Evolutionary conservation across 192 early-diverging fungal species (phyloP).

Genomic region (Linnemannia elongata): DNA sequence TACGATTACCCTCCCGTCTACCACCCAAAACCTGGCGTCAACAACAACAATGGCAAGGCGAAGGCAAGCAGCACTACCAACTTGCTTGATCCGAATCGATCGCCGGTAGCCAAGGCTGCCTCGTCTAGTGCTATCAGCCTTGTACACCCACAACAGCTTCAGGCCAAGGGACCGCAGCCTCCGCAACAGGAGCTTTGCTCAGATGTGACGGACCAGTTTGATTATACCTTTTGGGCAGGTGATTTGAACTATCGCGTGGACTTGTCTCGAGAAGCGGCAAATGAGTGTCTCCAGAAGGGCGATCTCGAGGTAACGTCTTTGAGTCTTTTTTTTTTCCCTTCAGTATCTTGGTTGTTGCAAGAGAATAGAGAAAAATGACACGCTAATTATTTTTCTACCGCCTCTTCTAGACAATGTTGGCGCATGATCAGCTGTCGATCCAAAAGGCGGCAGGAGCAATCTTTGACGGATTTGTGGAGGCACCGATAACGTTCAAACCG

Average conservation of each 20-base stretch:
- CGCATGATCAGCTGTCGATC: conserved; percentile 59
- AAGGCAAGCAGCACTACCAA: neutral
- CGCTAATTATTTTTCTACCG: neutral
- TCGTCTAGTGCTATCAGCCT: neutral
- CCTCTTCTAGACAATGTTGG: conserved; percentile 53
- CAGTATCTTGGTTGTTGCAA: neutral
- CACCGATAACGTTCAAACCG: conserved; percentile 75
- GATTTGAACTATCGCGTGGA: conserved; percentile 86
- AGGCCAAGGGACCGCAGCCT: neutral
- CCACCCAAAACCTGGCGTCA: neutral
- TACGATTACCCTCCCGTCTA: conserved; percentile 15
- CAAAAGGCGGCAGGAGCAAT: conserved; percentile 34
- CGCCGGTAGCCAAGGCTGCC: neutral
- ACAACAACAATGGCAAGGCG: neutral
- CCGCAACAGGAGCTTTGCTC: no score
- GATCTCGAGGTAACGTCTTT: conserved; percentile 58
- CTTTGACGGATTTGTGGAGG: conserved; percentile 73
- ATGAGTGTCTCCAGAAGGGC: conserved; percentile 60
- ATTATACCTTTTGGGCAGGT: conserved; percentile 78
- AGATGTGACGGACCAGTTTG: conserved; percentile 65
- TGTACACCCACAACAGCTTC: neutral
- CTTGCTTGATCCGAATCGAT: neutral
- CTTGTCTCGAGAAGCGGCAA: conserved; percentile 63
- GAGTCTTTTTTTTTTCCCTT: neutral
- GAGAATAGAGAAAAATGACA: neutral